Percentiles rank a stretch among this genome's conserved stretches.
These are phyloP conservation scores for Auricularia sp. DNA, from an alignment of 768 basidiomycete genomes.

Conservation along the genomic window DNA sequence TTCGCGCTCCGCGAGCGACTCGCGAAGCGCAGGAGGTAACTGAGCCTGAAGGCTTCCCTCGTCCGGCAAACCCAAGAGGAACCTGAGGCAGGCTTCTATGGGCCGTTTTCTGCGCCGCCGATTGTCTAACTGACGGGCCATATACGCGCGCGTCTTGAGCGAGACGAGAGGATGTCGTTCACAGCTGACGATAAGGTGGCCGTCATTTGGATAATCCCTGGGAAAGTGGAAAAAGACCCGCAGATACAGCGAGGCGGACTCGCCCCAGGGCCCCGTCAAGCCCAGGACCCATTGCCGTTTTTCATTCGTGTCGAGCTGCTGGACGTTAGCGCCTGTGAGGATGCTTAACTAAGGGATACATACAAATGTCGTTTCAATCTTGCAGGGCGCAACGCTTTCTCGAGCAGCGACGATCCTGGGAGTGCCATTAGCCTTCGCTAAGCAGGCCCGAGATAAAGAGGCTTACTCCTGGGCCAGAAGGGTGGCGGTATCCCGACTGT, in stretches of 20 bases:
- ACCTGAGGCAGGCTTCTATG: conserved; percentile 72
- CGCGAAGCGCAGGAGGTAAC: conserved; percentile 27
- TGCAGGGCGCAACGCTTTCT: conserved; percentile 50
- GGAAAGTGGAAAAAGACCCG: conserved; percentile 88
- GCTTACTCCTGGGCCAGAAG: conserved; percentile 66
- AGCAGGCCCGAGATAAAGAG: not conserved
- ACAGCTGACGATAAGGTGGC: conserved; percentile 66
- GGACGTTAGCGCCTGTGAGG: not conserved
- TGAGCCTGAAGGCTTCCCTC: conserved; percentile 34
- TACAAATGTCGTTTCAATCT: conserved; percentile 82
- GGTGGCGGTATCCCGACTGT: conserved; percentile 30
- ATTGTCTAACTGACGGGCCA: conserved; percentile 66
- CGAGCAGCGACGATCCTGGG: conserved; percentile 66
- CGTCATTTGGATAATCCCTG: conserved; percentile 57
- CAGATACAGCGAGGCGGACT: conserved; percentile 70
- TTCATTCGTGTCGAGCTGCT: conserved; percentile 28
- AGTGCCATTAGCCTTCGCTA: conserved; percentile 2
- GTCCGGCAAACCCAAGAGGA: conserved; percentile 63
- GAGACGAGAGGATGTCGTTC: conserved; percentile 77
- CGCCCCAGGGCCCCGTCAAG: conserved; percentile 87
- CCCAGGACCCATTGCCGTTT: conserved; percentile 71
- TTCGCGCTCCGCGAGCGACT: conserved; percentile 60
- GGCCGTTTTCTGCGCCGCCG: conserved; percentile 70
- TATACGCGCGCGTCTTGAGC: conserved; percentile 62
- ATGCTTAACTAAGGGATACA: not conserved